Evolutionary conservation across 148 eudicot genomes (phyloP).

Genomic region (Arctostaphylos glauca): DNA sequence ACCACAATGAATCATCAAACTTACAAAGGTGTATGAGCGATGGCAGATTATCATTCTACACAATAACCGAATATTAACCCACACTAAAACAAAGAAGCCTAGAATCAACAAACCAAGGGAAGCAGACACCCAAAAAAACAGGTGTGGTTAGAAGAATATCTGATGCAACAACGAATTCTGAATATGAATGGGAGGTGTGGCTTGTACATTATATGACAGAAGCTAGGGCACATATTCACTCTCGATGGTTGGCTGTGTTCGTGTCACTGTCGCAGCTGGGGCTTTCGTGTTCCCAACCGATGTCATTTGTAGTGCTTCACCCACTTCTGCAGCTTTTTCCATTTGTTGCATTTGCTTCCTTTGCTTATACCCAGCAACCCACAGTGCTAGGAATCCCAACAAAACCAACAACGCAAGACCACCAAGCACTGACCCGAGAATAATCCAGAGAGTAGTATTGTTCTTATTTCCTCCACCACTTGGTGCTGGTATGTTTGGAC

Average conservation of each 20-base stretch:
- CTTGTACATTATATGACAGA: conserved; percentile 27
- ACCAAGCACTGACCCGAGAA: conserved; percentile 71
- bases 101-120: conserved; percentile 19
- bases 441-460: conserved; percentile 57
- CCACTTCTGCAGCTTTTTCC: conserved; percentile 84
- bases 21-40: conserved; percentile 14
- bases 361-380: conserved; percentile 42
- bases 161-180: conserved; percentile 37
- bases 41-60: conserved; percentile 34
- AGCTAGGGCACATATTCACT: conserved; percentile 70
- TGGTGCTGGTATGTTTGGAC: conserved; percentile 5
- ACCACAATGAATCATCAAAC: conserved; percentile 25
- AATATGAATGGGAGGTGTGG: conserved; percentile 33
- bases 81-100: conserved; percentile 26
- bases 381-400: conserved; percentile 45
- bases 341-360: conserved; percentile 60
- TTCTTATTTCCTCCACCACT: conserved; percentile 28
- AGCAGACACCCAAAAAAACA: conserved; percentile 35
- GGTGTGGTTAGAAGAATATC: conserved; percentile 46
- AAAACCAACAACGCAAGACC: conserved; percentile 53
- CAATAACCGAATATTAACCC: conserved; percentile 29
- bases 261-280: conserved; percentile 73
- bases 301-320: conserved; percentile 74
- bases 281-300: conserved; percentile 67
- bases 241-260: conserved; percentile 85